Conservation (phyloP, 2,329 filamentous ascomycete genomes). For the Venturia asperata region DNA sequence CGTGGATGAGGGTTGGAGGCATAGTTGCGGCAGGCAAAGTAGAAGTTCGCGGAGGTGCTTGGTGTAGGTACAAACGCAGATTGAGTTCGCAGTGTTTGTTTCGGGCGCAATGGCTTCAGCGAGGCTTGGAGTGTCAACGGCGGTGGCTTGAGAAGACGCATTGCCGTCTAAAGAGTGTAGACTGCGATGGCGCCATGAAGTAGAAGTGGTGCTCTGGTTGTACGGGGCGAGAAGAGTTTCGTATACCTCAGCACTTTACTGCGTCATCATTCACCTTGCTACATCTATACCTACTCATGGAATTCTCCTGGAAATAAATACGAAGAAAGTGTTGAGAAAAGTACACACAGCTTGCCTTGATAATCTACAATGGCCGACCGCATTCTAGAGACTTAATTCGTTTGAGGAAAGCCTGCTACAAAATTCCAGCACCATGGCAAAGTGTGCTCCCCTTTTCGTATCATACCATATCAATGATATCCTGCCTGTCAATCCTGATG, state of each 20-base stretch:
- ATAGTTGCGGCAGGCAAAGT: slow-evolving; percentile 16
- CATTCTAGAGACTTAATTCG: neutral
- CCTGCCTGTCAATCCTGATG: neutral
- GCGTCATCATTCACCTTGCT: neutral
- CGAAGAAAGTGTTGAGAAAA: neutral
- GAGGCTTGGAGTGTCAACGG: slow-evolving; percentile 11
- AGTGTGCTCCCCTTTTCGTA: neutral
- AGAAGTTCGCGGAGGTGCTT: neutral
- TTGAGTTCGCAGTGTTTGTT: slow-evolving; percentile 22
- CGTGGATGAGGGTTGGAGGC: slow-evolving; percentile 25
- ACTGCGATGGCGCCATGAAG: slow-evolving; percentile 10
- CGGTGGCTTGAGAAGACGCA: slow-evolving; percentile 11
- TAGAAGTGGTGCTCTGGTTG: neutral
- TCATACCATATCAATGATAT: neutral
- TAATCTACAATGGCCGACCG: slow-evolving; percentile 1
- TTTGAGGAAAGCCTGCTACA: neutral
- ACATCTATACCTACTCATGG: neutral
- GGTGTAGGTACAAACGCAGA: slow-evolving; percentile 25
- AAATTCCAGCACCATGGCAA: slow-evolving; percentile 1
- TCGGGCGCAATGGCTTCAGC: slow-evolving; percentile 25
- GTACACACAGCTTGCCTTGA: neutral
- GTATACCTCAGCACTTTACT: neutral
- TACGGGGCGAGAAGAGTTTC: neutral
- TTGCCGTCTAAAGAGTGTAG: neutral
- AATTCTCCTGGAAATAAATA: too few relatives aligned